Base-by-base conservation (phyloP, 441 rosid genomes). In the Croton setiger region DNA sequence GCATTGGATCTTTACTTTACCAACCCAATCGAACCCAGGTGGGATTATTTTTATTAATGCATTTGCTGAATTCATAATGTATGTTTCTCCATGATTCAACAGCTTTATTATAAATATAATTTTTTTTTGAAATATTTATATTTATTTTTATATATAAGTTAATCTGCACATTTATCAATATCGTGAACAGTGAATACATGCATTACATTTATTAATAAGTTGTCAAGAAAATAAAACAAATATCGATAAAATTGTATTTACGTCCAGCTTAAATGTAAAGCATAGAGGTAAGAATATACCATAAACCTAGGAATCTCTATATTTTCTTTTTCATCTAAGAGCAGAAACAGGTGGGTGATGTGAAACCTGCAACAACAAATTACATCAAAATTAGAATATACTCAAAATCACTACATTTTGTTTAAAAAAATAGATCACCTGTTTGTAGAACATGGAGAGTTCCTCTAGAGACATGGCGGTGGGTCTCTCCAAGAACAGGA, bases 341-440 rank as follows among this genome's bases (percentile, higher is more conserved):
- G 92, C 96, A 67, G 88, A 65, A 21, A 91, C 86, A 6, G 96
- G 93, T 12, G 97, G 98, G 41, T 91, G 97, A 75, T 93, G 96
- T n/a, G 93, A 91, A 73, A 93, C 82, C 97, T 93, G 72, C 39
- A 27, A 27, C 31, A 27, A 27, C 31, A 27, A 27, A 27, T 0
- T 27, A 27, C 31, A 27, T 27, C 31, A 27, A 27, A 27, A 27
- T 27, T 27, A 27, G 31, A 27, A 27, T 27, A n/a, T n/a, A n/a
- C 2, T 2, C 31, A 27, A 27, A 27, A 27, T 27, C 2, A 27
- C 1, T 27, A 27, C 31, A 27, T 0, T 27, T 27, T 27, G 31
- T 27, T 27, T 27, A 2, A 27, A 27, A 27, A 27, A 27, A 27
- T 0, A 27, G 2, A 27, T 27, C 39, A 93, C 98, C 84, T 93